Evolutionary conservation across 2,329 filamentous ascomycete species (phyloP), one percentile per base, ranked within the genome.

Genomic region (Verruconis gallopava): DNA sequence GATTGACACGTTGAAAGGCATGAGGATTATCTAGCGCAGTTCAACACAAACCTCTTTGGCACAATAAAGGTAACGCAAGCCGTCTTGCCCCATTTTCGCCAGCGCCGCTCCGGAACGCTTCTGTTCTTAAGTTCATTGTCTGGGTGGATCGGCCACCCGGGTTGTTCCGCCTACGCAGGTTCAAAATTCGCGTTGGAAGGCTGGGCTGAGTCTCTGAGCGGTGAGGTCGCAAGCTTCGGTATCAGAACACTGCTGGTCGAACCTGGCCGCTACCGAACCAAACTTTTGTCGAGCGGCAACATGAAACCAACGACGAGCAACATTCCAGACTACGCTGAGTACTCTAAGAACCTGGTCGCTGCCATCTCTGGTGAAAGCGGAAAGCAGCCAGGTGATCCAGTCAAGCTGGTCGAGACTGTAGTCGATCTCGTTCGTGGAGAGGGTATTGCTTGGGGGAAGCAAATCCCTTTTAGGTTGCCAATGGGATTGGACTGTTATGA

Each of bases 361-460:
- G 34, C 42, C 2, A 45, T 73, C 21, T 52, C 54, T 3, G 33
- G 33, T 2, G 54, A 55, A 6, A 56, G 75, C 46, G 60, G 66
- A n/a, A 64, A 67, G 0, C 73, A 78, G 57, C 65, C 60, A 0
- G 75, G 75, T 0, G 72, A 79, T 50, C 63, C 72, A 3, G 55
- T 54, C 15, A 76, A 76, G 59, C 74, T 68, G 0, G 58, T 60
- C 4, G 62, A 56, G 44, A 63, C 72, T 1, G 59, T 75, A 19
- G 63, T 77, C 4, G 75, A 79, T 47, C 59, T 74, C 11, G 48
- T 80, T 47, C 74, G 68, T 4, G 59, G 59, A 32, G 63, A 58
- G 2, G 73, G 73, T 0, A 58, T 59, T 17, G 69, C 61, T 15
- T 52, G 55, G 45, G 72, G 69, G 0, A 68, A 55, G 48, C 61